Evolutionary conservation across 2,329 filamentous ascomycete species (phyloP).

Genomic region (Chaetomium sp.): DNA sequence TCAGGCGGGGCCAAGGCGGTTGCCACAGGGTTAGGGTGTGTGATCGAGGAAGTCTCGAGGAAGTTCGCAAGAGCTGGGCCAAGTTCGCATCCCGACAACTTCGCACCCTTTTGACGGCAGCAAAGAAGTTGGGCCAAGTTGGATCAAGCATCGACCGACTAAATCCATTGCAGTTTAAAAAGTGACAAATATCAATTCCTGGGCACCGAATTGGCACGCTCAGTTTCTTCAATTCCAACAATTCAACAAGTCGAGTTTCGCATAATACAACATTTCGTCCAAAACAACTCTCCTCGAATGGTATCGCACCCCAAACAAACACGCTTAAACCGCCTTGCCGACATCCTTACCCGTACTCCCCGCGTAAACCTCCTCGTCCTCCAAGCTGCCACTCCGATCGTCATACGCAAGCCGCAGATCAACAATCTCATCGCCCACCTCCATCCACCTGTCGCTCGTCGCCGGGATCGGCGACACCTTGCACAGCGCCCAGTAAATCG

Average conservation of each 20-base stretch:
- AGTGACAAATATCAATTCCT: too few relatives aligned
- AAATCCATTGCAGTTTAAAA: too few relatives aligned
- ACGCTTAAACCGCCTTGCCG: slow-evolving; percentile 10
- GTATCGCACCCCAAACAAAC: background rate
- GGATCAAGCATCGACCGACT: too few relatives aligned
- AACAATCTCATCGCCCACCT: slow-evolving; percentile 67
- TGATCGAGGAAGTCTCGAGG: background rate
- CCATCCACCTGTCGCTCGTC: slow-evolving; percentile 74
- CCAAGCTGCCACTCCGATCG: slow-evolving; percentile 25
- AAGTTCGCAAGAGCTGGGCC: too few relatives aligned
- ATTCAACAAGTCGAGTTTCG: too few relatives aligned
- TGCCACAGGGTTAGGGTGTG: slow-evolving; percentile 6
- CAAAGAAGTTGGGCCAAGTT: too few relatives aligned
- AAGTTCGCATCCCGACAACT: too few relatives aligned
- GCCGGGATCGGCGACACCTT: slow-evolving; percentile 72
- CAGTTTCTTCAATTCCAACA: too few relatives aligned
- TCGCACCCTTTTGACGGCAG: too few relatives aligned
- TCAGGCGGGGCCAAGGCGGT: background rate
- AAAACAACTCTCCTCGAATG: background rate
- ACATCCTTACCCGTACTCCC: slow-evolving; percentile 16
- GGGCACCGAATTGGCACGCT: too few relatives aligned
- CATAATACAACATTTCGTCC: too few relatives aligned
- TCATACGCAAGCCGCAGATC: slow-evolving; percentile 54
- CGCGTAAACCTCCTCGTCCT: slow-evolving; percentile 1
- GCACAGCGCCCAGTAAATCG: slow-evolving; percentile 71